Conservation (phyloP, 2,329 filamentous ascomycete genomes). For the Aspergillus hortae region DNA sequence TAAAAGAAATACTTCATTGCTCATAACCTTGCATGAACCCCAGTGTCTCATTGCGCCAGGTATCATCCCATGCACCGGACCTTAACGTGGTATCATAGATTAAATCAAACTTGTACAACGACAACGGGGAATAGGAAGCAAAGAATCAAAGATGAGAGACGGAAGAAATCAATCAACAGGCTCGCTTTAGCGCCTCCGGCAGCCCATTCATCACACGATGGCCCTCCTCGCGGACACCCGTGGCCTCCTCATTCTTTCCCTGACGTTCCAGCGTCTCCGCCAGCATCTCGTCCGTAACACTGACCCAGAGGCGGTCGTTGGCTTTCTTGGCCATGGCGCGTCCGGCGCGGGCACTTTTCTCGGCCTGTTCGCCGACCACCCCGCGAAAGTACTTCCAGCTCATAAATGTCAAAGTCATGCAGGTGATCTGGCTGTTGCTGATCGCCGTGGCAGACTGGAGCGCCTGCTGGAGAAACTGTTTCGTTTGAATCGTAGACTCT, state of each 20-base stretch:
- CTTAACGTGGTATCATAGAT: constrained; percentile 31
- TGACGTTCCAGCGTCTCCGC: constrained; percentile 71
- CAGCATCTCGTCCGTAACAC: constrained; percentile 75
- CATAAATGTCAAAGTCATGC: constrained; percentile 82
- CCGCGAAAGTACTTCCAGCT: constrained; percentile 76
- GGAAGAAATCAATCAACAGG: constrained; percentile 10
- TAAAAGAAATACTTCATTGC: neutral
- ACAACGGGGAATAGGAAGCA: neutral
- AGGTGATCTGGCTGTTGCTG: constrained; percentile 74
- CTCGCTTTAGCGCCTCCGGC: constrained; percentile 34
- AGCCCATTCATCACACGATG: constrained; percentile 36
- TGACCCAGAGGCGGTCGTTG: constrained; percentile 72
- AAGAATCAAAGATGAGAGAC: neutral
- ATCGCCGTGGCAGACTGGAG: constrained; percentile 66
- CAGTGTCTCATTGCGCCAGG: constrained; percentile 9
- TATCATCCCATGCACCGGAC: constrained; percentile 1
- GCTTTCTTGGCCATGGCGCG: constrained; percentile 65
- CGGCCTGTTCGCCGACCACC: constrained; percentile 74
- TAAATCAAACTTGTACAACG: constrained; percentile 5
- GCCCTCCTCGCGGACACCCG: constrained; percentile 44
- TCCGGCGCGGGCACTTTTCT: constrained; percentile 71
- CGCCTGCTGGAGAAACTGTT: constrained; percentile 71
- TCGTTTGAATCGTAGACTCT: constrained; percentile 70
- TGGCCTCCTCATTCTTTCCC: constrained; percentile 58
- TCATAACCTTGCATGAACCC: neutral